These are phyloP conservation scores for Leptographium radiaticola DNA, from an alignment of 2,329 filamentous ascomycete species.

Conservation along the genomic window DNA sequence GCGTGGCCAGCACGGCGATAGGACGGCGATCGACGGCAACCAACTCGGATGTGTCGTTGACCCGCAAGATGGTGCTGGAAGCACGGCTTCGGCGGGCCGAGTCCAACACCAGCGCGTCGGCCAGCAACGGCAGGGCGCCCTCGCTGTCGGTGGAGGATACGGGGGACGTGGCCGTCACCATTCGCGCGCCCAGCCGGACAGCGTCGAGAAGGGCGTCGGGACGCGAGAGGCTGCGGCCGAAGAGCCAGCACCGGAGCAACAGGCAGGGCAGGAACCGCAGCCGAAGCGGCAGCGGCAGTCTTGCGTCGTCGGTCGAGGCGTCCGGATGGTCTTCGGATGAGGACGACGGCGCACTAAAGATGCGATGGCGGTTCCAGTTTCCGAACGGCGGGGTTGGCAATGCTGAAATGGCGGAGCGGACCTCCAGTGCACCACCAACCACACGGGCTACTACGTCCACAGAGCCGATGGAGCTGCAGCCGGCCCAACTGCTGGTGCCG, in stretches of 20 bases:
- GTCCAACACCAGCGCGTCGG: slow-evolving; percentile 5
- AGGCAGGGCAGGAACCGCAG: slow-evolving; percentile 1
- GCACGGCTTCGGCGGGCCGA: slow-evolving; percentile 6
- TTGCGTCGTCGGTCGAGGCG: slow-evolving; percentile 7
- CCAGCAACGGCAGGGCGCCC: not conserved
- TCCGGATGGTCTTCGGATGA: slow-evolving; percentile 18
- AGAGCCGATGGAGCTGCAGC: not conserved
- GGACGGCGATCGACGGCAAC: not conserved
- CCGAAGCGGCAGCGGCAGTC: slow-evolving; percentile 10
- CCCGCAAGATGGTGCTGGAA: slow-evolving; percentile 8
- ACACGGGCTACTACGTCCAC: not conserved
- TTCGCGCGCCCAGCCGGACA: slow-evolving; percentile 10
- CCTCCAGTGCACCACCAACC: too few species aligned
- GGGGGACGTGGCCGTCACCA: slow-evolving; percentile 10
- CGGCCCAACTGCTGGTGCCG: not conserved
- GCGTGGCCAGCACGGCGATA: slow-evolving; percentile 34
- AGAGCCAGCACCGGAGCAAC: slow-evolving; percentile 2
- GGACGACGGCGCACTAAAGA: slow-evolving; percentile 13
- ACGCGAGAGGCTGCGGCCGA: not conserved
- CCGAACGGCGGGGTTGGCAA: not conserved
- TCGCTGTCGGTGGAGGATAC: slow-evolving; percentile 13
- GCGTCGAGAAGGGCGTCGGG: slow-evolving; percentile 11
- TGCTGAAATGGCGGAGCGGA: too few species aligned
- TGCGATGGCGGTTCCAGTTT: slow-evolving; percentile 8
- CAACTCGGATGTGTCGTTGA: slow-evolving; percentile 8